Evolutionary conservation across 192 early-diverging fungal species (phyloP).

Genomic region (Neocallimastix lanati): DNA sequence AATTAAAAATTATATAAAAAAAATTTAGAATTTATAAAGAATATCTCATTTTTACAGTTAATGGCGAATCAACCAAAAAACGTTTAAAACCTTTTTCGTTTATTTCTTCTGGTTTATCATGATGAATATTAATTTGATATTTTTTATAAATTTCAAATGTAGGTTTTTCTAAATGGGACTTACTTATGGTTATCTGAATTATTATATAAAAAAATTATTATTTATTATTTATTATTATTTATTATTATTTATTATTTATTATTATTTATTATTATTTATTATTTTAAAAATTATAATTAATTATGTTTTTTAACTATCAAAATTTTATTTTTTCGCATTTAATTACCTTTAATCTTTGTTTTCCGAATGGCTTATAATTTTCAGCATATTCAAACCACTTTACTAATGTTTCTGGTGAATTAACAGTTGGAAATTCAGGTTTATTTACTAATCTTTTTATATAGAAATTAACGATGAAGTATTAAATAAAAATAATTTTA

Average conservation of each 20-base stretch:
- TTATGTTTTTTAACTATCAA: too few relatives aligned
- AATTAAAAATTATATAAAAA: too few relatives aligned
- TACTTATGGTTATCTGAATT: neutral
- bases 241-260: too few relatives aligned
- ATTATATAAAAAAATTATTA: too few relatives aligned
- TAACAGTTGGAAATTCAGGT: neutral
- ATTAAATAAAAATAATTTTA: too few relatives aligned
- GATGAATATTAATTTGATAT: slow-evolving; percentile 71
- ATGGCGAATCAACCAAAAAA: slow-evolving; percentile 64
- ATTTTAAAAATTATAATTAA: too few relatives aligned
- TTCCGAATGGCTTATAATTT: slow-evolving; percentile 13
- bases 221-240: too few relatives aligned
- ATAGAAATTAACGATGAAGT: too few relatives aligned
- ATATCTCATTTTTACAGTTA: too few relatives aligned
- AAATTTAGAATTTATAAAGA: too few relatives aligned
- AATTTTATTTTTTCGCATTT: too few relatives aligned
- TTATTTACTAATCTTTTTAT: neutral
- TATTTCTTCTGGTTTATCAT: slow-evolving; percentile 37
- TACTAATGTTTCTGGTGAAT: neutral
- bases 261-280: too few relatives aligned
- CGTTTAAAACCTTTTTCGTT: slow-evolving; percentile 23
- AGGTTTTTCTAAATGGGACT: slow-evolving; percentile 43
- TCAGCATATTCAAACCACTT: slow-evolving; percentile 17
- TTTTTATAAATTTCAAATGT: slow-evolving; percentile 60
- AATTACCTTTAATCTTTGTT: slow-evolving; percentile 11